Percentiles rank a stretch among this genome's conserved stretches.
These are phyloP conservation scores for Litchi chinensis DNA, from an alignment of 345 rosid genomes.

Conservation along the genomic window DNA sequence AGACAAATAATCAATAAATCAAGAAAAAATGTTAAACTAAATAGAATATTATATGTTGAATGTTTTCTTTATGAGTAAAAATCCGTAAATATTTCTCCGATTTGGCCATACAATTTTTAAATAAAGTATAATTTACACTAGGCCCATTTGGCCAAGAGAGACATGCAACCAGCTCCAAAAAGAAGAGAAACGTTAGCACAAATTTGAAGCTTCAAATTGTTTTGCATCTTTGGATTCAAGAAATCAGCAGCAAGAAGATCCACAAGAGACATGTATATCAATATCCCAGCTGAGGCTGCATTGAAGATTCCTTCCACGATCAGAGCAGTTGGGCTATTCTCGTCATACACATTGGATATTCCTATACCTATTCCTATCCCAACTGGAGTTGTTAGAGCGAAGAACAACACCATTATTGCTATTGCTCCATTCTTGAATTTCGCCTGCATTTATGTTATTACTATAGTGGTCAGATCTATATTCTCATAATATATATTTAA, in stretches of 20 bases:
- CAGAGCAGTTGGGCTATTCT: conserved; percentile 53
- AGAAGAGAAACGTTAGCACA: conserved; percentile 43
- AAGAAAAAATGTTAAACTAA: too few relatives aligned
- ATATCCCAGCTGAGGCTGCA: conserved; percentile 64
- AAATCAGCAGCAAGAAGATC: conserved; percentile 72
- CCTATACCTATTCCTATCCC: conserved; percentile 69
- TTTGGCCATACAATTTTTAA: too few relatives aligned
- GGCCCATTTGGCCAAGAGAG: conserved; percentile 65
- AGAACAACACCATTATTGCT: conserved; percentile 55
- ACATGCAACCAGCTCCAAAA: conserved; percentile 61
- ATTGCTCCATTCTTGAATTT: conserved; percentile 31
- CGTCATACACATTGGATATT: conserved; percentile 41
- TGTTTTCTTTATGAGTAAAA: too few relatives aligned
- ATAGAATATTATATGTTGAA: too few relatives aligned
- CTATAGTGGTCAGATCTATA: too few relatives aligned
- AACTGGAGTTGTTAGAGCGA: conserved; percentile 59
- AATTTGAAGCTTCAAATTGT: conserved; percentile 40
- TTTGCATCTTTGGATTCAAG: conserved; percentile 51
- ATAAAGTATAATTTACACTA: conserved; percentile 14
- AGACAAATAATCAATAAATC: too few relatives aligned
- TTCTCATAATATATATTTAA: too few relatives aligned
- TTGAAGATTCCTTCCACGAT: conserved; percentile 60
- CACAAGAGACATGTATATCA: conserved; percentile 74
- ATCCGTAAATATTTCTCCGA: too few relatives aligned
- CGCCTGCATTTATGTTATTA: conserved; percentile 28